Base-by-base conservation (phyloP, 805 yeast genomes). In the Saccharomycopsis sp. region DNA sequence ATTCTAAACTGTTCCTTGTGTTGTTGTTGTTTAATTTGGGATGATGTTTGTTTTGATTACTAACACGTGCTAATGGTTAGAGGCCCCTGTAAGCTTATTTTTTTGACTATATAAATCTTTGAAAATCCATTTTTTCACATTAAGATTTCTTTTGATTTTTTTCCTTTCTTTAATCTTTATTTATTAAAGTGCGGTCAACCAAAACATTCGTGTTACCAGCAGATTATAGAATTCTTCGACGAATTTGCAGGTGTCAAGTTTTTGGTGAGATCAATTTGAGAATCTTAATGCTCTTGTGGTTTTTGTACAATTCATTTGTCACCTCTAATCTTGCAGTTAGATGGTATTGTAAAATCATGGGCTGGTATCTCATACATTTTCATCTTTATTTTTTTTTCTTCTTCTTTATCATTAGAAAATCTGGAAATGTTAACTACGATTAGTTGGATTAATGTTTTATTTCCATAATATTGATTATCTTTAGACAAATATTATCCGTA, bases 241-340 rank as follows among this genome's bases (percentile, higher is more conserved):
- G 36, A 41, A 26, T 36, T 36, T 27, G 32, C 44, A 42, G 38
- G 48, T 45, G 48, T 45, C 48, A 42, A 39, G 42, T 37, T 42
- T 45, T 45, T 45, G 48, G 48, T 39, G 48, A 45, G 48, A 45
- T 28, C n/a, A 39, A 39, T 19, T 35, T 32, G 48, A 37, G 48
- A n/a, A n/a, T n/a, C n/a, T n/a, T n/a, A n/a, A n/a, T n/a, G 38
- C 35, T 45, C 48, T 45, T 42, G 42, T 25, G 35, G 48, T 46
- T 38, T 46, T 45, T 41, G 42, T 41, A 46, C 29, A 39, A 42
- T 42, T 39, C 27, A 42, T 39, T 34, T 39, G 44, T 39, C 46
- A 31, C 46, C 48, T 41, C 48, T 36, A 36, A 45, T 39, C 43
- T 45, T 45, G 48, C 48, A 45, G 48, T 45, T 42, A 30, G 48